These are phyloP conservation scores for Antrodiella citrinella DNA, from an alignment of 768 basidiomycete genomes.

Conservation along the genomic window DNA sequence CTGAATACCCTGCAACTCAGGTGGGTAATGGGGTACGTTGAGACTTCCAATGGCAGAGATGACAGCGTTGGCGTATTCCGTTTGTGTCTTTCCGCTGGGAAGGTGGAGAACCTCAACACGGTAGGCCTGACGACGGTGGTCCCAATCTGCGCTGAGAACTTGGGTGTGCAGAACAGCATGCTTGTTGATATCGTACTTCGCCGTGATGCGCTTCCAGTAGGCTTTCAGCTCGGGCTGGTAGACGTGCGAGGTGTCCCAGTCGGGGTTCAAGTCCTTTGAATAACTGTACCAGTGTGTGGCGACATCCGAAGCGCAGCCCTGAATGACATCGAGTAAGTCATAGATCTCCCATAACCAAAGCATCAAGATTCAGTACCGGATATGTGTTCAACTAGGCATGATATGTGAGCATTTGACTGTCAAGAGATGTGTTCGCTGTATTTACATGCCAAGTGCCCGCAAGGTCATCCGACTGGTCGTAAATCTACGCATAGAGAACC, in stretches of 20 bases:
- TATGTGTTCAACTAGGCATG: slow-evolving; percentile 18
- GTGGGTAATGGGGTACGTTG: slow-evolving; percentile 18
- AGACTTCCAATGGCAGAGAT: slow-evolving; percentile 23
- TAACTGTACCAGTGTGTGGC: slow-evolving; percentile 21
- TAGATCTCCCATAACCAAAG: neutral
- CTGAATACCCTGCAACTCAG: slow-evolving; percentile 15
- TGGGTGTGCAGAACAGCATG: slow-evolving; percentile 19
- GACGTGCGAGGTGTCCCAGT: slow-evolving; percentile 19
- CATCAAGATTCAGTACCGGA: slow-evolving; percentile 11
- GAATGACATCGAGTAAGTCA: neutral
- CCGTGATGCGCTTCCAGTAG: slow-evolving; percentile 18
- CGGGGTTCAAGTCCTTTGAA: slow-evolving; percentile 19
- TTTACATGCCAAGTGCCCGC: slow-evolving; percentile 23
- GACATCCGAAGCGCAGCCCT: slow-evolving; percentile 23
- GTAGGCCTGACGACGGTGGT: slow-evolving; percentile 17
- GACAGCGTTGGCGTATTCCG: slow-evolving; percentile 17
- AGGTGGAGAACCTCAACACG: slow-evolving; percentile 16
- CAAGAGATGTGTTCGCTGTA: neutral
- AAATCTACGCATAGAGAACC: slow-evolving; percentile 19
- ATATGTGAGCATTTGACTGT: neutral
- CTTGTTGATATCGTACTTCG: slow-evolving; percentile 13
- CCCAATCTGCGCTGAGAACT: slow-evolving; percentile 25
- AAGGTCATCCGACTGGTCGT: slow-evolving; percentile 21
- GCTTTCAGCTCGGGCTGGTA: slow-evolving; percentile 21
- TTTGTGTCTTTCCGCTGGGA: slow-evolving; percentile 10